Evolutionary conservation across 768 basidiomycete genomes (phyloP), one percentile per base, ranked within the genome.

Genomic region (Coprinopsis sp.): DNA sequence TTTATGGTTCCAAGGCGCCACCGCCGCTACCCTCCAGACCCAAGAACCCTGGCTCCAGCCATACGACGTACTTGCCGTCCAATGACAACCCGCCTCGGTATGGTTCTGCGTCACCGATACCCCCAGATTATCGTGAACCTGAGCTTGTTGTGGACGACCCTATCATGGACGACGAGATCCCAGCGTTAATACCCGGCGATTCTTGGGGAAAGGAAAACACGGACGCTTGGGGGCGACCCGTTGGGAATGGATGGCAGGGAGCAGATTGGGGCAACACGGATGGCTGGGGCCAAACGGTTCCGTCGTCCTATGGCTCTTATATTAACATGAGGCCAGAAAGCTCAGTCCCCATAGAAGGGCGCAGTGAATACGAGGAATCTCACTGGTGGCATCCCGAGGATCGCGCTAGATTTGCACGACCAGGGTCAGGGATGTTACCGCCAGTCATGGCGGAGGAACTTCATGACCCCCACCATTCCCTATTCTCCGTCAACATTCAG

Each of bases 401-500:
- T 16, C 74, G 78, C 33, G 67, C 66, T 31, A 62, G 46, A 34
- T 57, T 62, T 54, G 59, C 64, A 33, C 80, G 87, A 19, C 88
- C 88, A 0, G 87, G 87, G 3, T 72, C 74, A 1, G 87, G 88
- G 14, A 72, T 87, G 34, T 69, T 90, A 18, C 78, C 88, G 0
- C 81, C 87, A 2, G 63, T 80, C 43, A 68, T 90, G 16, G 79
- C 80, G 10, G 81, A 87, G 37, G 63, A 72, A 42, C 64, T 90
- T 19, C 87, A 90, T 60, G 73, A 87, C 56, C 70, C 85, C 6
- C 78, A 87, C 33, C 87, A 90, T 59, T 77, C 79, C 6, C 64
- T 91, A 22, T 87, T 77, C 63, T 79, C 76, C 7, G 79, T 89
- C 25, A 76, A 67, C 50, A 70, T 65, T 50, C n/a, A n/a, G n/a